These are phyloP conservation scores for Paecilomyces niveus DNA, from an alignment of 2,329 filamentous ascomycete genomes.

Conservation along the genomic window DNA sequence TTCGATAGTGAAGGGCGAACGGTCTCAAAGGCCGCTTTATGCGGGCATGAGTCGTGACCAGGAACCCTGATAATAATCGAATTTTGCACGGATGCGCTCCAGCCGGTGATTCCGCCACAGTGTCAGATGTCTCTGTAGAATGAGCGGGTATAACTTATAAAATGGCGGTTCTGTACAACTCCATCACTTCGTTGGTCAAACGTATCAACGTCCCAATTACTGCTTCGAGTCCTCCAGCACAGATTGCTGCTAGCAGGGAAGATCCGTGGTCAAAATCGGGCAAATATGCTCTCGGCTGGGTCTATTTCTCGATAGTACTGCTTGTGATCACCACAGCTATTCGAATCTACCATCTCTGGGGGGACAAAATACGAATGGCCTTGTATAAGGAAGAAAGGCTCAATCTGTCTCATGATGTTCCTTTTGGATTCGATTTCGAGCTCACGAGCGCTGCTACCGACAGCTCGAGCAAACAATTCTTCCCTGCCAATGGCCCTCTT, in stretches of 20 bases:
- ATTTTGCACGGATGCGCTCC: neutral
- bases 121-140: neutral
- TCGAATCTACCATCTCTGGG: slow-evolving; percentile 81
- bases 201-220: slow-evolving; percentile 53
- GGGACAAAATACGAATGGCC: slow-evolving; percentile 85
- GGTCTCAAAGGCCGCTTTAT: neutral
- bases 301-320: slow-evolving; percentile 75
- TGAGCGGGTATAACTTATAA: slow-evolving; percentile 3
- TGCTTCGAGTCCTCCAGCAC: slow-evolving; percentile 46
- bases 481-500: slow-evolving; percentile 56
- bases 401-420: slow-evolving; percentile 50
- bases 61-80: neutral
- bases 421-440: slow-evolving; percentile 54
- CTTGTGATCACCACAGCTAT: slow-evolving; percentile 60
- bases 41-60: neutral
- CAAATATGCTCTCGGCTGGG: slow-evolving; percentile 82
- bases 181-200: slow-evolving; percentile 28
- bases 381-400: slow-evolving; percentile 78
- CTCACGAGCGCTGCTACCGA: slow-evolving; percentile 53
- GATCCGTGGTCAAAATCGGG: slow-evolving; percentile 78
- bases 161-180: slow-evolving; percentile 9
- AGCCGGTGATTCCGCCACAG: neutral
- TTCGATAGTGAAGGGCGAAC: neutral
- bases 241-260: slow-evolving; percentile 49
- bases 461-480: slow-evolving; percentile 65